Evolutionary conservation across 345 rosid genomes (phyloP).

Genomic region (Populus davidiana): DNA sequence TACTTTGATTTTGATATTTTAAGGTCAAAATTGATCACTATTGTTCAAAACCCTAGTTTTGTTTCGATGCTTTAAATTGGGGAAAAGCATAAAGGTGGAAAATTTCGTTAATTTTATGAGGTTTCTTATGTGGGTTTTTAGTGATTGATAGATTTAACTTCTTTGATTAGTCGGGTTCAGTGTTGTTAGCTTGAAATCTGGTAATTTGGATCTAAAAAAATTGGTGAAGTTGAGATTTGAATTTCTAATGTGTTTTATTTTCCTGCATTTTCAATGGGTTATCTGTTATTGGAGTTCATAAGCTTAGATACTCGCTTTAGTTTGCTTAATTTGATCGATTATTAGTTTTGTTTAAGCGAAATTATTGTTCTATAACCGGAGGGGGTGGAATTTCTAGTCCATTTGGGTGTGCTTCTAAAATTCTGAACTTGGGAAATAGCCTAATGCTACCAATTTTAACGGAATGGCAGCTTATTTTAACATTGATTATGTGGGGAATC

Average conservation of each 20-base stretch:
- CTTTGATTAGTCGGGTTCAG: slow-evolving; percentile 12
- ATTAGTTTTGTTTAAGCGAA: not conserved
- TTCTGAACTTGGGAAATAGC: not conserved
- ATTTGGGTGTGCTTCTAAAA: slow-evolving; percentile 19
- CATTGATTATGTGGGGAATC: not conserved
- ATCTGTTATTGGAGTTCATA: not conserved
- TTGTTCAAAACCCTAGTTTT: slow-evolving; percentile 43
- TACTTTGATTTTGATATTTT: slow-evolving; percentile 5
- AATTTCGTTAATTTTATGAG: not conserved
- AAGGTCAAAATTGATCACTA: slow-evolving; percentile 12
- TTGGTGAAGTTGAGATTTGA: not conserved
- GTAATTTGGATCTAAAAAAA: slow-evolving; percentile 2
- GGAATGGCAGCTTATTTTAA: not conserved
- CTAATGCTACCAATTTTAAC: not conserved
- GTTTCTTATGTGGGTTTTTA: slow-evolving; percentile 8
- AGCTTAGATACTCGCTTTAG: slow-evolving; percentile 8
- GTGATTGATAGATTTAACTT: slow-evolving; percentile 9
- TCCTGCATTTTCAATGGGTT: slow-evolving; percentile 11
- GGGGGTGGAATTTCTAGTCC: slow-evolving; percentile 6
- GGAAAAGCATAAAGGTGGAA: not conserved
- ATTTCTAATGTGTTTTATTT: slow-evolving; percentile 1
- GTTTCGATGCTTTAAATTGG: slow-evolving; percentile 23
- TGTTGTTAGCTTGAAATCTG: slow-evolving; percentile 5
- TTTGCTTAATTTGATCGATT: slow-evolving; percentile 12
- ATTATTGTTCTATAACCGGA: not conserved